These are phyloP conservation scores for Geotrichum reessii DNA, from an alignment of 1,139 yeast genomes.

Conservation along the genomic window DNA sequence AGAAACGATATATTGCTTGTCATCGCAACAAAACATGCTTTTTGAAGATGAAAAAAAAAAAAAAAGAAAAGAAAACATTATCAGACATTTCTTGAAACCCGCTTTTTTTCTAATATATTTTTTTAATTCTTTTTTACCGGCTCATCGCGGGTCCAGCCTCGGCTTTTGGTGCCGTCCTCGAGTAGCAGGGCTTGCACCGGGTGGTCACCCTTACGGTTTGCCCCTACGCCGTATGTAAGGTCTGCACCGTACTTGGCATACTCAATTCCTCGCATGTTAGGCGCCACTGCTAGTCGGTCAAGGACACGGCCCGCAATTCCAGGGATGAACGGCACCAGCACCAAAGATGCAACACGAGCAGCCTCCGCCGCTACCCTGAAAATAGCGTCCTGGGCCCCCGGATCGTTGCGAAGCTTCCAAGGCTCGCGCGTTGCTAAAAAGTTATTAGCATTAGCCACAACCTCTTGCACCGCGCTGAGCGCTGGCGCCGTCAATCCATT, in stretches of 20 bases:
- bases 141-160: background rate
- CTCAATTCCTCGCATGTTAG: slow-evolving; percentile 39
- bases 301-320: slow-evolving; percentile 51
- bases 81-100: too few relatives aligned
- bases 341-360: slow-evolving; percentile 59
- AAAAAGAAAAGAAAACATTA: too few relatives aligned
- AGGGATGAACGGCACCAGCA: slow-evolving; percentile 72
- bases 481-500: slow-evolving; percentile 56
- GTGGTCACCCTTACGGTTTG: slow-evolving; percentile 41
- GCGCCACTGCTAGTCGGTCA: slow-evolving; percentile 54
- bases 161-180: background rate
- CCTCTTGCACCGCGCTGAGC: slow-evolving; percentile 52
- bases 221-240: slow-evolving; percentile 43
- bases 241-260: slow-evolving; percentile 48
- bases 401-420: slow-evolving; percentile 41
- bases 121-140: background rate
- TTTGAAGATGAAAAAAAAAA: too few relatives aligned
- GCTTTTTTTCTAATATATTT: too few relatives aligned
- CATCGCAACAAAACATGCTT: too few relatives aligned
- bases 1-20: too few relatives aligned
- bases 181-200: slow-evolving; percentile 22
- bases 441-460: slow-evolving; percentile 57
- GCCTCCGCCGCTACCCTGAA: slow-evolving; percentile 67
- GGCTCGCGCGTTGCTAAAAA: slow-evolving; percentile 52
- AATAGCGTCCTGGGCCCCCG: slow-evolving; percentile 37